phyloP scores from a whole-genome alignment of 2,329 filamentous ascomycete genomes.

The Elsinoe batatas region DNA sequence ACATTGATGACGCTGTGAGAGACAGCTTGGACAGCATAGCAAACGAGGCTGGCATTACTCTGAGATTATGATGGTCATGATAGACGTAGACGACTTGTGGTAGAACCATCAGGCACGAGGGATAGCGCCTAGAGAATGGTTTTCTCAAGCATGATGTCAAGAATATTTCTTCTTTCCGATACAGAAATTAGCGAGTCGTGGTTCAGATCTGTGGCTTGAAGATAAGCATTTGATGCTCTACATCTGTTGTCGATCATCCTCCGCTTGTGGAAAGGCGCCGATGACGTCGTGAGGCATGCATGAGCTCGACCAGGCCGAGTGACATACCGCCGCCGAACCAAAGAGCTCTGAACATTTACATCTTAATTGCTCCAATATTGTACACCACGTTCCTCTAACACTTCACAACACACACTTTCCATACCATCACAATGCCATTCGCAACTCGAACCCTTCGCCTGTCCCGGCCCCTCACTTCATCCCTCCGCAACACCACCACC shows the following conservation, averaged over 20 bases:
- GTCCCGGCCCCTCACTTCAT: conserved; percentile 16
- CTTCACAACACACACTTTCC: background rate
- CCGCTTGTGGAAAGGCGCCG: background rate
- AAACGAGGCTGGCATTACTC: conserved; percentile 9
- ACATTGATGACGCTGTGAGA: conserved; percentile 23
- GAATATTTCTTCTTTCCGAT: no score
- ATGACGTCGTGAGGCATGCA: background rate
- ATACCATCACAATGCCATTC: background rate
- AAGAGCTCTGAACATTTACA: background rate
- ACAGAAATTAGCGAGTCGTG: background rate
- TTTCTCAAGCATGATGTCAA: no score
- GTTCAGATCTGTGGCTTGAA: background rate
- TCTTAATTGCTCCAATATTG: no score
- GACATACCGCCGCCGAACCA: background rate
- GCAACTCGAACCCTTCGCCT: conserved; percentile 11
- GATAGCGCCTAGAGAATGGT: no score
- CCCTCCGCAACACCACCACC: conserved; percentile 15
- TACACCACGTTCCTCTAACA: no score
- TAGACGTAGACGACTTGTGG: no score
- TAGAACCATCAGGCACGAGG: no score
- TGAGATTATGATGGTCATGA: background rate
- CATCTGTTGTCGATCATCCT: background rate
- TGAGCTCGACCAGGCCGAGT: background rate
- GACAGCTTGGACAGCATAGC: conserved; percentile 12
- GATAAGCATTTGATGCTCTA: background rate